Base-by-base conservation (phyloP, 345 rosid genomes). In the Isatis tinctoria region DNA sequence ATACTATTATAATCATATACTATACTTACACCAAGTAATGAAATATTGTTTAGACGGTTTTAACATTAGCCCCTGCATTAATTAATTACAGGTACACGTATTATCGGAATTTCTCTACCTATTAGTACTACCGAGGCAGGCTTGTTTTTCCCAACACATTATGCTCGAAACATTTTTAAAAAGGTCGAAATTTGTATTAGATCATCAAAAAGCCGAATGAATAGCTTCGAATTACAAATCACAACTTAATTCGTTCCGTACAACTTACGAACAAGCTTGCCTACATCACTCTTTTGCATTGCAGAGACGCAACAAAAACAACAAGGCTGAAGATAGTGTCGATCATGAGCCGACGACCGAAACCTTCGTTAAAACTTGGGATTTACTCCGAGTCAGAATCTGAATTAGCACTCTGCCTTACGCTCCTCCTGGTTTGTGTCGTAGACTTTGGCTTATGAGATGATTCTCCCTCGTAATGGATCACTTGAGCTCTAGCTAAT, bases 401-500 rank as follows among this genome's bases (percentile, higher is more conserved):
- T 0, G 83, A 72, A 14, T 54, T 22, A 11, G 80, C 78, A 83
- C 83, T 84, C 73, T 89, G 99, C 65, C 98, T 81, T 26, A 90
- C 96, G 58, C 91, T 87, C 84, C 89, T 83, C 75, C 59, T 86
- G 35, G 82, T 75, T 74, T 86, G 88, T 11, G 79, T 68, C 3
- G 80, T 80, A 32, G 90, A 59, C 60, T 82, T 92, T n/a, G 80
- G 49, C 54, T 76, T 81, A 57, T 63, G 16, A 47, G 99, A 90
- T 1, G 97, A 86, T 69, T 95, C 99, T 5, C 96, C 98, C 43
- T 92, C 99, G 1, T 80, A 83, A 59, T 83, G 83, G 63, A 95
- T 85, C 32, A 95, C 92, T 66, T 90, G 92, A 49, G 96, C 88
- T 82, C 87, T 95, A 40, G 91, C 94, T 76, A 95, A 78, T 66